Evolutionary conservation across 352 stramenopile genomes (phyloP).

Genomic region (Globisporangium emineosum): DNA sequence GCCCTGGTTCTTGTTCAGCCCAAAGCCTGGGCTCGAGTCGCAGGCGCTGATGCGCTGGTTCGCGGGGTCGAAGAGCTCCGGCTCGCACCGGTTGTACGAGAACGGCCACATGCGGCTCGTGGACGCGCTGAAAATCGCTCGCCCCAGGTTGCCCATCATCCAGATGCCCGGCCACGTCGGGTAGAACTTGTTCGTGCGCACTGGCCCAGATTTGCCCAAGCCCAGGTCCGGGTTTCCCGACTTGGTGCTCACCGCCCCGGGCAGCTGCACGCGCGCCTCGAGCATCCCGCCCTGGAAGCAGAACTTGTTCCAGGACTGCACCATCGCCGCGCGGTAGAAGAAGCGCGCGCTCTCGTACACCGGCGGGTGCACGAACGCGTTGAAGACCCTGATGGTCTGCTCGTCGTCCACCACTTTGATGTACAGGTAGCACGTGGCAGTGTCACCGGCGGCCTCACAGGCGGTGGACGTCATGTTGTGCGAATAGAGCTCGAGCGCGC

Average conservation of each 20-base stretch:
- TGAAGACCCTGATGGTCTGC: constrained; percentile 47
- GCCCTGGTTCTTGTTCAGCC: constrained; percentile 64
- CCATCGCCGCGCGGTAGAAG: constrained; percentile 71
- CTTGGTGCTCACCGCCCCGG: constrained; percentile 62
- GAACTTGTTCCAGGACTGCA: constrained; percentile 95
- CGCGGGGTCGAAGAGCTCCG: constrained; percentile 25
- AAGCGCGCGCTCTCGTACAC: constrained; percentile 35
- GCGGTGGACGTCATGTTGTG: constrained; percentile 74
- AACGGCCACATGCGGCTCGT: constrained; percentile 93
- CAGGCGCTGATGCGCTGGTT: constrained; percentile 74
- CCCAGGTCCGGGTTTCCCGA: constrained; percentile 43
- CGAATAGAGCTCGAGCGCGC: constrained; percentile 91
- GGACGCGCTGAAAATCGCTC: too few species aligned
- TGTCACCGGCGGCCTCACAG: constrained; percentile 38
- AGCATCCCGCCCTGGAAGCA: constrained; percentile 93
- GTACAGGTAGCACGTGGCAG: constrained; percentile 59
- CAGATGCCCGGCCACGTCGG: constrained; percentile 91
- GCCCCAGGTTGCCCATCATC: constrained; percentile 91
- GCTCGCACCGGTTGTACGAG: constrained; percentile 88
- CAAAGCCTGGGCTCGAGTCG: constrained; percentile 79
- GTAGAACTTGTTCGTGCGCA: constrained; percentile 63
- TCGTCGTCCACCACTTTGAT: constrained; percentile 52
- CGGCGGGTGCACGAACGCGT: constrained; percentile 48
- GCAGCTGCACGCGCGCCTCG: constrained; percentile 84
- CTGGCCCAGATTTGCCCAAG: constrained; percentile 20